A percentile compares a stretch with the other conserved stretches of the same genome.
These are phyloP conservation scores for Jamesozyma rosinii DNA, from an alignment of 805 yeast species.

Conservation along the genomic window DNA sequence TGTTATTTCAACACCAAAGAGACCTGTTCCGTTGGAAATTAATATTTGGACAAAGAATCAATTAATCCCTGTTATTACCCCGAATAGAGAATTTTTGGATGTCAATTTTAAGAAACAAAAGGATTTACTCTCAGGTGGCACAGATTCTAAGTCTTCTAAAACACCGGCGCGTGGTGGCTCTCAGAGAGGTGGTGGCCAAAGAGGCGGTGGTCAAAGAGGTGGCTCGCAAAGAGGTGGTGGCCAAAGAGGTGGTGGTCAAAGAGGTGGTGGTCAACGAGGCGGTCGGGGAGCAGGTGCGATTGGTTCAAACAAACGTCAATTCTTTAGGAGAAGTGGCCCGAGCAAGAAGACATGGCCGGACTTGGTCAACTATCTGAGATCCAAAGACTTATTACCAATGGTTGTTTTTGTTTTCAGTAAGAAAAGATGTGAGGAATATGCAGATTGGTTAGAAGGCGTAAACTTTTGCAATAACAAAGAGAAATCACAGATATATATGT, in stretches of 20 bases:
- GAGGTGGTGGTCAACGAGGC: conserved; percentile 15
- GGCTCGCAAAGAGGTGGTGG: conserved; percentile 26
- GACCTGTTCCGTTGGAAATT: conserved; percentile 93
- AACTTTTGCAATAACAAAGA: conserved; percentile 81
- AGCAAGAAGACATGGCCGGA: conserved; percentile 71
- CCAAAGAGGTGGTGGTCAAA: conserved; percentile 18
- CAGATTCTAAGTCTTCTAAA: conserved; percentile 18
- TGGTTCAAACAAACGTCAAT: conserved; percentile 30
- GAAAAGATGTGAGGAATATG: conserved; percentile 88
- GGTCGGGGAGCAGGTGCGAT: conserved; percentile 32
- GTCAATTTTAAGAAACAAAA: conserved; percentile 53
- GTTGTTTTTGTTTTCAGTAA: conserved; percentile 91
- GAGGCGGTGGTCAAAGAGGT: conserved; percentile 29
- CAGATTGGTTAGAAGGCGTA: conserved; percentile 60
- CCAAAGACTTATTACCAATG: conserved; percentile 71
- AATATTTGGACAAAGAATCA: conserved; percentile 74
- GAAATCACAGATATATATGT: conserved; percentile 85
- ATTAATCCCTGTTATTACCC: conserved; percentile 62
- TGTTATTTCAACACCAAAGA: conserved; percentile 89
- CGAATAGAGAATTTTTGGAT: conserved; percentile 60
- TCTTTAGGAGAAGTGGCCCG: conserved; percentile 53
- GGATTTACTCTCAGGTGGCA: conserved; percentile 39
- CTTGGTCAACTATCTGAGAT: conserved; percentile 59
- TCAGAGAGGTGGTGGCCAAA: conserved; percentile 30
- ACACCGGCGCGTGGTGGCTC: conserved; percentile 35